Percentiles rank a stretch among this genome's conserved stretches.
phyloP scores from a whole-genome alignment of 1,139 yeast genomes.

The Scheffersomyces quercinus region DNA sequence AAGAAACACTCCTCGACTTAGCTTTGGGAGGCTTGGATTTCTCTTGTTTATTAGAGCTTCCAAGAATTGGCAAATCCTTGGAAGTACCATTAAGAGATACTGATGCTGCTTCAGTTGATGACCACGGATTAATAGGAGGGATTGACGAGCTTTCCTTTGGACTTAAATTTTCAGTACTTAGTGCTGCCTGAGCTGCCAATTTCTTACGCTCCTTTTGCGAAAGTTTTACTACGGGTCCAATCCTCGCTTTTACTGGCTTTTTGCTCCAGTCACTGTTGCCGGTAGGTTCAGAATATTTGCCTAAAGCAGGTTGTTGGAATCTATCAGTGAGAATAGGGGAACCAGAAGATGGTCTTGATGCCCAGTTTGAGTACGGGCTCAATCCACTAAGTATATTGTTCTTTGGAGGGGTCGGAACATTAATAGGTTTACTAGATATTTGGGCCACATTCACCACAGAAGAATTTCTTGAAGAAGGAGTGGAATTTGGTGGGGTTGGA shows the following conservation, averaged over 20 bases:
- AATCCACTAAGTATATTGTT: conserved; percentile 14
- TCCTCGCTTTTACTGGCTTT: conserved; percentile 27
- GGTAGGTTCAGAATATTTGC: conserved; percentile 6
- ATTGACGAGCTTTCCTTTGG: neutral
- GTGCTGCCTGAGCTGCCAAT: conserved; percentile 12
- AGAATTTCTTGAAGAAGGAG: conserved; percentile 4
- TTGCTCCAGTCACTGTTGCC: conserved; percentile 2
- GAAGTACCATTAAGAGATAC: neutral
- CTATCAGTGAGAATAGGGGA: conserved; percentile 15
- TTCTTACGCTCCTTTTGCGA: conserved; percentile 57
- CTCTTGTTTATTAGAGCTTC: conserved; percentile 2
- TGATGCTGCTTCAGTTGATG: neutral
- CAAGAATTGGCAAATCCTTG: conserved; percentile 7
- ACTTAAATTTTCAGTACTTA: neutral
- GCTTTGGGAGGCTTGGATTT: neutral
- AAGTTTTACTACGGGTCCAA: conserved; percentile 38
- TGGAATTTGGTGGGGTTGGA: conserved; percentile 9
- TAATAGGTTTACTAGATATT: neutral
- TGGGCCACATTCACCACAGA: conserved; percentile 1
- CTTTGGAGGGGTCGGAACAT: neutral
- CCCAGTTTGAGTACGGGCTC: conserved; percentile 37
- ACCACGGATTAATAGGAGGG: conserved; percentile 13
- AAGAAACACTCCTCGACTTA: neutral
- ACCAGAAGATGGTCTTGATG: conserved; percentile 17
- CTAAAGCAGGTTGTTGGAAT: conserved; percentile 8